Evolutionary conservation across 495 filamentous ascomycete species (phyloP).

Genomic region (Aspergillus campestris): DNA sequence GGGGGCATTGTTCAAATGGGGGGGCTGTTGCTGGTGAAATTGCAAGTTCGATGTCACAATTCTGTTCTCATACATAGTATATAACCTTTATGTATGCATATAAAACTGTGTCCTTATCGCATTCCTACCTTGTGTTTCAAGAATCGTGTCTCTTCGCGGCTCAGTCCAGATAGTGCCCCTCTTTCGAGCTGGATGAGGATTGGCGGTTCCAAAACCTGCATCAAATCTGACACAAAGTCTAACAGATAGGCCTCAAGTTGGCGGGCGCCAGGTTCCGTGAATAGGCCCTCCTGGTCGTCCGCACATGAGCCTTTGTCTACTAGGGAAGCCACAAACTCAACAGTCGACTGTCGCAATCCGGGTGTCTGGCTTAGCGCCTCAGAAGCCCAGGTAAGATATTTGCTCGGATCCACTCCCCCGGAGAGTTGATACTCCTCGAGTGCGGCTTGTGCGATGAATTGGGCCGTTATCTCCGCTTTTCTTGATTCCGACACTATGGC

Average conservation of each 20-base stretch:
- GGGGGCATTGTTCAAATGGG: too few species aligned
- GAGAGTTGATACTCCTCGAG: constrained; percentile 38
- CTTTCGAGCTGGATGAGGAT: constrained; percentile 39
- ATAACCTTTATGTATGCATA: background rate
- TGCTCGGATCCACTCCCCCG: constrained; percentile 10
- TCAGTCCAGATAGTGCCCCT: constrained; percentile 29
- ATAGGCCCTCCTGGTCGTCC: too few species aligned
- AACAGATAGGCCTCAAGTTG: constrained; percentile 5
- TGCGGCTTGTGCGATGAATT: constrained; percentile 43
- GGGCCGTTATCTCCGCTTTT: constrained; percentile 38
- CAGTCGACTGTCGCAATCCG: constrained; percentile 9
- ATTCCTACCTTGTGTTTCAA: constrained; percentile 25
- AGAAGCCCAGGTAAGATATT: constrained; percentile 22
- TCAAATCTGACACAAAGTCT: constrained; percentile 25
- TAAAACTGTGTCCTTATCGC: constrained; percentile 2
- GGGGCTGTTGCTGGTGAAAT: background rate
- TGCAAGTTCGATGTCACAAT: background rate
- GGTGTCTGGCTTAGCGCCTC: background rate
- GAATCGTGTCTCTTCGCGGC: constrained; percentile 22
- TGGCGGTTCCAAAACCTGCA: constrained; percentile 29
- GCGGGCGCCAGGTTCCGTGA: too few species aligned
- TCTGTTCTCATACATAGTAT: background rate
- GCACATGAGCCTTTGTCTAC: too few species aligned
- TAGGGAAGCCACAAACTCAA: constrained; percentile 8
- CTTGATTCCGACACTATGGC: constrained; percentile 11